Conservation (phyloP, 176 grass and related monocot genomes). For the Avena atlantica region DNA sequence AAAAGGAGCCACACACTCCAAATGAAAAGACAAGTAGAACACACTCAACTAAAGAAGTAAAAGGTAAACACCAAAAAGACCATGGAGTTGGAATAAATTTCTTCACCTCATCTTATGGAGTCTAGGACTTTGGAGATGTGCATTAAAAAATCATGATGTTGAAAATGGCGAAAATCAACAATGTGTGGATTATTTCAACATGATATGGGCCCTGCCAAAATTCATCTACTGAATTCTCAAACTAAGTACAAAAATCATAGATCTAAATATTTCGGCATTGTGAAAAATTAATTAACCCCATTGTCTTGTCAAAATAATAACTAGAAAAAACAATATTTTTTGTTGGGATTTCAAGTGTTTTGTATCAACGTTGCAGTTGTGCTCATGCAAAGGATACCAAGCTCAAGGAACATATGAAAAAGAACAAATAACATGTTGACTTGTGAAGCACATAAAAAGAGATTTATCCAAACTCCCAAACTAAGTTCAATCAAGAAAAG, state of each 20-base stretch:
- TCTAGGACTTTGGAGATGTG: background rate
- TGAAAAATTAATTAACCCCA: background rate
- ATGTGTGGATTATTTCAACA: background rate
- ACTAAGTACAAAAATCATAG: background rate
- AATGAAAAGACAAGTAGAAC: too few relatives aligned
- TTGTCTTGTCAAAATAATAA: background rate
- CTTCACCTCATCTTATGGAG: background rate
- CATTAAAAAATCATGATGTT: background rate
- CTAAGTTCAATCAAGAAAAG: too few relatives aligned
- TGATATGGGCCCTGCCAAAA: background rate
- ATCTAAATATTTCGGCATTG: background rate
- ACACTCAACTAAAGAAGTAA: background rate
- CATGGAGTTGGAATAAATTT: background rate
- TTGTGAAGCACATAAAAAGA: background rate
- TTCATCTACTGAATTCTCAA: background rate
- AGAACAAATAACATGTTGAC: background rate
- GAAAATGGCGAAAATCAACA: background rate
- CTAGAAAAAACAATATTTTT: background rate
- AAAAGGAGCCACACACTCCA: too few relatives aligned
- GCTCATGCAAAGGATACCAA: background rate
- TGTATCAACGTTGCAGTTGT: background rate
- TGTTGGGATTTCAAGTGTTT: background rate
- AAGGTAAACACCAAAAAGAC: background rate
- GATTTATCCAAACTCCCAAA: too few relatives aligned
- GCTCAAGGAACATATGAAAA: background rate